Conservation (phyloP, 2,329 filamentous ascomycete genomes). For the Curvularia eragrostidis region DNA sequence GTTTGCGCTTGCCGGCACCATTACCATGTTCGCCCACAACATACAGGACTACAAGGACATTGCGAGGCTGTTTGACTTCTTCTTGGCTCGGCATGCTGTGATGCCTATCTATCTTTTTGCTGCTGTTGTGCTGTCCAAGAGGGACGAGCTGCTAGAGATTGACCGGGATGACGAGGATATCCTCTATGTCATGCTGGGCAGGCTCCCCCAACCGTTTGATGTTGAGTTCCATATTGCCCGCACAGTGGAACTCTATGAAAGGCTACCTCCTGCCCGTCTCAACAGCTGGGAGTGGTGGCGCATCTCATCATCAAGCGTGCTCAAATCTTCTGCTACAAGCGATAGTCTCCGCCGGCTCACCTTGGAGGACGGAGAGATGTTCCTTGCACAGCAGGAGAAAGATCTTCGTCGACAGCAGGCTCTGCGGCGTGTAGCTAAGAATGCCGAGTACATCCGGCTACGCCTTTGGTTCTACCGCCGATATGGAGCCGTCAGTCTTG, state of each 20-base stretch:
- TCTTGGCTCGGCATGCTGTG: conserved; percentile 85
- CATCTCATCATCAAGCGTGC: conserved; percentile 77
- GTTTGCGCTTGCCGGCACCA: conserved; percentile 89
- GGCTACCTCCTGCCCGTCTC: conserved; percentile 75
- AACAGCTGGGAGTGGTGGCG: conserved; percentile 68
- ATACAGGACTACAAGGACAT: conserved; percentile 90
- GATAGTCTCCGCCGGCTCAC: conserved; percentile 61
- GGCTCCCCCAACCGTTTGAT: conserved; percentile 80
- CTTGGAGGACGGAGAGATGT: conserved; percentile 68
- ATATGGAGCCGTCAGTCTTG: conserved; percentile 62
- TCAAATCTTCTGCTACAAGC: conserved; percentile 77
- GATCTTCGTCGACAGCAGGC: conserved; percentile 74
- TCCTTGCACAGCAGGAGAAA: conserved; percentile 73
- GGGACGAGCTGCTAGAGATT: conserved; percentile 85
- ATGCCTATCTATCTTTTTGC: conserved; percentile 93
- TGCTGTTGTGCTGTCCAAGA: conserved; percentile 73
- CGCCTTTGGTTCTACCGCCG: conserved; percentile 72
- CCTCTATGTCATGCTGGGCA: conserved; percentile 85
- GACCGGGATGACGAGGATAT: conserved; percentile 79
- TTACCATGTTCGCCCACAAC: conserved; percentile 97
- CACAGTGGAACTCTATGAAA: conserved; percentile 68
- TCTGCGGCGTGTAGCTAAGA: conserved; percentile 44
- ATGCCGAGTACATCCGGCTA: conserved; percentile 44
- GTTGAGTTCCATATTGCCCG: conserved; percentile 76
- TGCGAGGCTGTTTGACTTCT: conserved; percentile 87